Evolutionary conservation across 2,329 filamentous ascomycete species (phyloP), one percentile per base, ranked within the genome.

Genomic region (Lachnellula cervina): DNA sequence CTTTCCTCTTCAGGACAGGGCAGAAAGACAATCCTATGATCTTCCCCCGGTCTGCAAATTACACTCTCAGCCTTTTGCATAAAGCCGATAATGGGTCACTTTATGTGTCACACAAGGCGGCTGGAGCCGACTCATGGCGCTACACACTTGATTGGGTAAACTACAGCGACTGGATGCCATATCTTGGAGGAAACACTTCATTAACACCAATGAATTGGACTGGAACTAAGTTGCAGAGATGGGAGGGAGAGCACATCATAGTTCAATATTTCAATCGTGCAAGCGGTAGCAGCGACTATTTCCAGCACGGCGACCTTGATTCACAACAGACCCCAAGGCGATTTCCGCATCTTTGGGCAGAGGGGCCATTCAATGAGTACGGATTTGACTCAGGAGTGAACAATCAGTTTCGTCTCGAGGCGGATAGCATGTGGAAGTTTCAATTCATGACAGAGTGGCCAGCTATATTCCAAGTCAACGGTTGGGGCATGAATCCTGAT

Each of bases 401-500:
- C 4, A 84, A 84, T 55, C 62, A 71, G 9, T 78, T 86, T 71
- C 66, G 72, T n/a, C 75, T 80, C 44, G 71, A 73, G 5, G 69
- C 70, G 19, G 76, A 82, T 52, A 74, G 76, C 9, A 69, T 71
- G 3, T 87, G 84, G 84, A 72, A 74, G 21, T 81, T 80, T 62
- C 75, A 81, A 59, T 81, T 86, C 57, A 79, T 85, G 76, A 74
- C 78, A 2, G 84, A 87, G 64, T 87, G 81, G 78, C 84, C 84
- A 6, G 77, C 78, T 32, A 32, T 32, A 8, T 32, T 32, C 1
- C 71, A 78, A 48, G 78, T 82, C 59, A 87, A 86, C 61, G 75
- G 84, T 5, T 87, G 84, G 84, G 84, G 84, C 44, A 82, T 86
- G 66, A 83, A 86, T 62, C 77, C 78, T 0, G 78, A 86, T 67